Percentiles rank a stretch among this genome's conserved stretches.
Conservation (phyloP, 768 basidiomycete species). For the Boletus pseudo-olivaceus region DNA sequence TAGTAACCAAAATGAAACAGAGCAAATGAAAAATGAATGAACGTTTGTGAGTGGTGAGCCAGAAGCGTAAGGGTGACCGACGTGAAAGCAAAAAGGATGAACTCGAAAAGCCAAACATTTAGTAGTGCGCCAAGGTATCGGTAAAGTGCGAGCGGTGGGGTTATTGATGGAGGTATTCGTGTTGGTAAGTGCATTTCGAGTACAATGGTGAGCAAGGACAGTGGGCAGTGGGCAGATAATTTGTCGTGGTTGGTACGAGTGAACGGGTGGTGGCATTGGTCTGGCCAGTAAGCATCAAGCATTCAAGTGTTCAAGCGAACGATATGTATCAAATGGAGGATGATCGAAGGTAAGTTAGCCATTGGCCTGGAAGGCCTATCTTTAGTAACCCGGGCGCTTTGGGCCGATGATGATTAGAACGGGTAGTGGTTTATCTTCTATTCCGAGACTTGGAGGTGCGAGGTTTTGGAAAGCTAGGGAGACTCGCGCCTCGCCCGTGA, state of each 20-base stretch:
- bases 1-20: not conserved
- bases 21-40: slow-evolving; percentile 1
- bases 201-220: slow-evolving; percentile 13
- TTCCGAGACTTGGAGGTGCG: slow-evolving; percentile 56
- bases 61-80: not conserved
- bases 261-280: not conserved
- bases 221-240: not conserved
- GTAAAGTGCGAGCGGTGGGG: not conserved
- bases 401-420: not conserved
- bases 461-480: slow-evolving; percentile 40
- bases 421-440: slow-evolving; percentile 35
- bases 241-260: not conserved
- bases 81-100: slow-evolving; percentile 3
- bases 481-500: slow-evolving; percentile 75
- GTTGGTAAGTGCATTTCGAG: slow-evolving; percentile 11
- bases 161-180: not conserved
- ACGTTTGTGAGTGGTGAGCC: not conserved
- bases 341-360: not conserved
- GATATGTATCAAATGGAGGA: not conserved
- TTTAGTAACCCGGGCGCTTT: not conserved
- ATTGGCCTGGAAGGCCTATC: not conserved
- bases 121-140: slow-evolving; percentile 14
- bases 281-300: not conserved
- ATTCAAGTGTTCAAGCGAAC: not conserved
- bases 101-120: slow-evolving; percentile 6